Evolutionary conservation across 768 basidiomycete genomes (phyloP).

Genomic region (Chiua virens): DNA sequence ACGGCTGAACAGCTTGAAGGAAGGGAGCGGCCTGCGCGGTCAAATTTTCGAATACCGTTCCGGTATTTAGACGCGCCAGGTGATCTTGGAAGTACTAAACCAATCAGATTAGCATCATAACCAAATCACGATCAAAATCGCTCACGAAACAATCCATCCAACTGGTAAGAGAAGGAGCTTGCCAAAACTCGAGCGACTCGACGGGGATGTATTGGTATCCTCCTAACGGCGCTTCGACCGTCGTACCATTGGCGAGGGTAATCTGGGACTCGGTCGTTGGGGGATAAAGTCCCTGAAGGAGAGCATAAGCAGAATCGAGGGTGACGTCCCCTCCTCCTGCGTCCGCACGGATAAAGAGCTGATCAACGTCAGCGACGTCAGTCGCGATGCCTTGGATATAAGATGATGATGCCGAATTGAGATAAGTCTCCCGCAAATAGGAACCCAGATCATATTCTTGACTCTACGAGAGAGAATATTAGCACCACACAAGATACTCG

Average conservation of each 20-base stretch:
- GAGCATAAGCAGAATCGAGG: conserved; percentile 79
- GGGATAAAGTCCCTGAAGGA: conserved; percentile 84
- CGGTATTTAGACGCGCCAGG: conserved; percentile 20
- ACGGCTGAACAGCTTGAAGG: conserved; percentile 64
- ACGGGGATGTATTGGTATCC: no score
- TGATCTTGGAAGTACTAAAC: conserved; percentile 29
- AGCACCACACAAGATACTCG: neutral
- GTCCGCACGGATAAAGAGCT: no score
- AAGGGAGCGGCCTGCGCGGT: conserved; percentile 58
- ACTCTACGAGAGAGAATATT: neutral
- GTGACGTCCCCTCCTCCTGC: conserved; percentile 78
- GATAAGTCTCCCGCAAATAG: conserved; percentile 61
- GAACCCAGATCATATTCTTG: conserved; percentile 66
- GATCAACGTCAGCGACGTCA: no score
- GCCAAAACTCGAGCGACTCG: no score
- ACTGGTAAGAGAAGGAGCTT: no score
- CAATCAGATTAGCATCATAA: neutral
- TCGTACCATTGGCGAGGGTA: conserved; percentile 69
- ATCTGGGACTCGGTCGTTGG: conserved; percentile 65
- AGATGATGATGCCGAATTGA: conserved; percentile 58
- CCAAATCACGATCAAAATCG: neutral
- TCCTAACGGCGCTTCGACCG: no score
- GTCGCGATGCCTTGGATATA: conserved; percentile 66
- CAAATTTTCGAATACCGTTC: conserved; percentile 52
- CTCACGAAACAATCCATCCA: no score